Evolutionary conservation across 2,329 filamentous ascomycete genomes (phyloP).

Genomic region (Helotiales sp.): DNA sequence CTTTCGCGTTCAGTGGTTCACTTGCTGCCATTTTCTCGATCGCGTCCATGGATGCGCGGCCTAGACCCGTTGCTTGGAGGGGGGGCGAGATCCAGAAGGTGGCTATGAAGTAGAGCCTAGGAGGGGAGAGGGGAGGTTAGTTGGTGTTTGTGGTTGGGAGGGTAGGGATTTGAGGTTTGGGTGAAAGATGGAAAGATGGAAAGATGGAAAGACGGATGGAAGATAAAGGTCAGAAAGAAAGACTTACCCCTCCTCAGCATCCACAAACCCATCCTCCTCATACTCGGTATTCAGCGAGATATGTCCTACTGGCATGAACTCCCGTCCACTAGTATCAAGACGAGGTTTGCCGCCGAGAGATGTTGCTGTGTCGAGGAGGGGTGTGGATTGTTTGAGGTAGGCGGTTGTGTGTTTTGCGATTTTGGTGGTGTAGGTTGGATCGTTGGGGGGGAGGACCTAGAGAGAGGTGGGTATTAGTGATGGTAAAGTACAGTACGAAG

Average conservation of each 20-base stretch:
- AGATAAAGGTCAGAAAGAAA: not conserved
- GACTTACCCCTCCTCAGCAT: slow-evolving; percentile 5
- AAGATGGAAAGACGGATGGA: not conserved
- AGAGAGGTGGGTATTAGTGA: not conserved
- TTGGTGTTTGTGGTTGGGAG: not conserved
- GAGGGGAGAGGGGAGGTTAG: not conserved
- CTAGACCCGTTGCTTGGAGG: slow-evolving; percentile 33
- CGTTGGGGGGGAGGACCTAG: slow-evolving; percentile 16
- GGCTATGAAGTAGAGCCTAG: slow-evolving; percentile 31
- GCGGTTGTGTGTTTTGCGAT: slow-evolving; percentile 21
- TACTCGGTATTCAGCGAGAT: slow-evolving; percentile 32
- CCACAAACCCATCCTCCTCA: slow-evolving; percentile 11
- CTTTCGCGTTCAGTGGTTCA: slow-evolving; percentile 31
- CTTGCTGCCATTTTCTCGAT: slow-evolving; percentile 31
- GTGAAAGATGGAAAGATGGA: not conserved
- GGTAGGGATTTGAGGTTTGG: not conserved
- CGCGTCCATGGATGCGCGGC: slow-evolving; percentile 36
- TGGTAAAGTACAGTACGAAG: not conserved
- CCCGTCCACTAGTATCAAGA: not conserved
- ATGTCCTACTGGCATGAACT: slow-evolving; percentile 38
- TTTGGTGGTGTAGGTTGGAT: slow-evolving; percentile 5
- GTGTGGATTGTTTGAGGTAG: slow-evolving; percentile 30
- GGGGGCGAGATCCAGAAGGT: slow-evolving; percentile 35
- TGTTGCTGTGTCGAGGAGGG: slow-evolving; percentile 30
- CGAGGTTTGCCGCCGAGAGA: slow-evolving; percentile 23